Evolutionary conservation across 495 filamentous ascomycete species (phyloP), one percentile per base, ranked within the genome.

Genomic region (Chaetomium fimeti): DNA sequence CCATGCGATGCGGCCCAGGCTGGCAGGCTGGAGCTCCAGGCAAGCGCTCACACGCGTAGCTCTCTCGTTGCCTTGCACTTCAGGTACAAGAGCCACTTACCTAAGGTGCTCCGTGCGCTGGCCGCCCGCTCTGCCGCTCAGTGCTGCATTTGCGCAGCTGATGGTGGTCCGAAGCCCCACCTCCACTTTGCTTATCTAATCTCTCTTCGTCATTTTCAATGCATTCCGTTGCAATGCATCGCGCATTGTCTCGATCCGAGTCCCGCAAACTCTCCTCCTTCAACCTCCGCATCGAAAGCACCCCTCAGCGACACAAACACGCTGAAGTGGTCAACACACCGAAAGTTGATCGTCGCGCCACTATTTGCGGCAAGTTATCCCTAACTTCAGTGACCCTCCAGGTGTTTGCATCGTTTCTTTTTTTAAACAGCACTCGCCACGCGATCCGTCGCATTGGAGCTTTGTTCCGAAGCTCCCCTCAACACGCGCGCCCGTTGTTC

Each of bases 11-110:
- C 20, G 29, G 25, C 58, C 57, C 16, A 45, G 51, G 13, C 40
- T 36, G 32, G 32, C 40, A 43, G 40, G 57, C 53, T 69, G 62
- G 67, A 76, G 69, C 74, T 75, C 75, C 68, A 77, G 73, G 75
- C 75, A 77, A 75, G 70, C 73, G 70, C 60, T 65, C 71, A 71
- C 51, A 74, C 73, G 73, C 73, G 73, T 75, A 74, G 68, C 71
- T 62, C 42, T 61, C 22, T 62, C 47, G 63, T 15, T 72, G 69
- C 69, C 67, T 74, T 57, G 63, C 47, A 40, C 57, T 38, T 61
- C 49, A 65, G 63, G 61, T 64, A n/a, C n/a, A n/a, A n/a, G n/a
- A n/a, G n/a, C n/a, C n/a, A n/a, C n/a, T n/a, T n/a, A n/a, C n/a
- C n/a, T n/a, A n/a, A 42, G 27, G n/a, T 18, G 13, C 16, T 5